Base-by-base conservation (phyloP, 495 filamentous ascomycete genomes). In the Hypoxylon cercidicola region DNA sequence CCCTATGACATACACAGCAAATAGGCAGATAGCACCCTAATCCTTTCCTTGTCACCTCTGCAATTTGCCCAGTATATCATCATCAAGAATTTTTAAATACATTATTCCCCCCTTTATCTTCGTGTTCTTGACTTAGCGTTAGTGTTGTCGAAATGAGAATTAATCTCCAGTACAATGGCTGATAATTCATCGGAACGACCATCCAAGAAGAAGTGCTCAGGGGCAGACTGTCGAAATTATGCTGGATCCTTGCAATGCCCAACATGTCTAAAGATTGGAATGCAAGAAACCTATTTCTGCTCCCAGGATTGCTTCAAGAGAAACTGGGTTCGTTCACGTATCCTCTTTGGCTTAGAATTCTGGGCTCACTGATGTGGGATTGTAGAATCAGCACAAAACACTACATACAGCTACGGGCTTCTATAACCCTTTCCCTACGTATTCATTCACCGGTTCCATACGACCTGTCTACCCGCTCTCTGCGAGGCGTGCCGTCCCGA, bases 261-360 rank as follows among this genome's bases (percentile, higher is more conserved):
- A 21, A 97, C 90, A 45, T 99, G 95, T 70, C 81, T 97, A 60
- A 97, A 93, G 76, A 76, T 91, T 49, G 93, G 90, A 47, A 78
- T 85, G 60, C 93, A 90, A 69, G 92, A 94, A 72, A 95, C 91
- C 79, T 96, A 86, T 76, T 99, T 98, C 82, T 99, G 95, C 81
- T 93, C 93, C 9, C 96, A 99, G 74, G 96, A 98, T 71, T 98
- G 96, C 83, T 98, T 99, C 81, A 98, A 97, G 82, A 87, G 87
- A 72, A 98, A 92, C 79, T 99, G 95, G 95, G 95, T 98, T 86
- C 72, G 89, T 70, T 45, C 32, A 39, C n/a, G n/a, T n/a, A n/a
- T n/a, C n/a, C n/a, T n/a, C 28, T 65, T 61, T 43, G 40, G 43
- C 43, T 44, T 49, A 41, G 12, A n/a, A 9, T 41, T 9, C n/a